phyloP scores from a whole-genome alignment of 257 asterid species.

The Ophiorrhiza pumila region DNA sequence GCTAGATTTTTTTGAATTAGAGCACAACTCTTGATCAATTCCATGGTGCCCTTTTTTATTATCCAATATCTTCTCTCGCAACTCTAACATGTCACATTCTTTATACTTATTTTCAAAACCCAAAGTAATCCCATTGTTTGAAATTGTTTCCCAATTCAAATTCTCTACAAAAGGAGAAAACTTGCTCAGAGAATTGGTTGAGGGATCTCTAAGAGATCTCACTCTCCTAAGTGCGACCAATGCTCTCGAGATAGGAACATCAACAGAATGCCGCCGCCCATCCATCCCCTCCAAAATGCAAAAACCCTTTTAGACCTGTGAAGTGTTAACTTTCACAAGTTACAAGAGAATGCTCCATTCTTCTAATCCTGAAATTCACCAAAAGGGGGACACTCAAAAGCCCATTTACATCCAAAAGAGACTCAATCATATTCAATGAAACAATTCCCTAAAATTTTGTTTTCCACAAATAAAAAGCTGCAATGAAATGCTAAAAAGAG shows the following conservation, averaged over 20 bases:
- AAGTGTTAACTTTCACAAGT: constrained; percentile 2
- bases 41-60: constrained; percentile 19
- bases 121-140: constrained; percentile 42
- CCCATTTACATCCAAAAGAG: constrained; percentile 12
- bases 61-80: constrained; percentile 20
- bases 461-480: neutral
- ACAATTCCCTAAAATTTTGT: constrained; percentile 1
- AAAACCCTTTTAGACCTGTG: neutral
- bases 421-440: constrained; percentile 8
- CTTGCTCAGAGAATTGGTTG: constrained; percentile 69
- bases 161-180: constrained; percentile 50
- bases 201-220: constrained; percentile 88
- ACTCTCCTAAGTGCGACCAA: constrained; percentile 79
- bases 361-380: constrained; percentile 39
- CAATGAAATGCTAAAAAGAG: neutral
- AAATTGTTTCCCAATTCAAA: constrained; percentile 68
- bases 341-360: constrained; percentile 24
- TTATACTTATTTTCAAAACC: constrained; percentile 39
- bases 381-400: constrained; percentile 22
- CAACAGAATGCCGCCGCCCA: constrained; percentile 82
- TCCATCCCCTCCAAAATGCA: constrained; percentile 45
- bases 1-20: constrained; percentile 24
- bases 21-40: constrained; percentile 32
- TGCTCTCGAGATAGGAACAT: constrained; percentile 69
- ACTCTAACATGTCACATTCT: constrained; percentile 17